phyloP scores from a whole-genome alignment of 495 filamentous ascomycete genomes.

The Penicillium maclennaniae region DNA sequence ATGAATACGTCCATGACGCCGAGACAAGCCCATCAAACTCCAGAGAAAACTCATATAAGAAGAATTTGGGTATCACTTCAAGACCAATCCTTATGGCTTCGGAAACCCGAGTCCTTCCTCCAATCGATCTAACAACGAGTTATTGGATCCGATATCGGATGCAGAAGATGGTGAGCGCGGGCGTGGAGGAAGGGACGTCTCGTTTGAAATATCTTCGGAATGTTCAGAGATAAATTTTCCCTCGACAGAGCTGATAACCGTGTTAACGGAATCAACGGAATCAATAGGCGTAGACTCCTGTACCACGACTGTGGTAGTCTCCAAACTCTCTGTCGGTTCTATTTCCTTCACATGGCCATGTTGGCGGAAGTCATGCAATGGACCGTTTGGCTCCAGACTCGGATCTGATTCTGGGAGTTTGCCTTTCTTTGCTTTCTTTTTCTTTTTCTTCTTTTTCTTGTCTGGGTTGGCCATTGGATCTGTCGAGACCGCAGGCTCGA shows the following conservation, averaged over 20 bases:
- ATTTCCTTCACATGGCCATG: not conserved
- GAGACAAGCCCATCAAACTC: not conserved
- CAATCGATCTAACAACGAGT: conserved; percentile 15
- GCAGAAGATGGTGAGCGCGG: not conserved
- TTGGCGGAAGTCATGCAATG: not conserved
- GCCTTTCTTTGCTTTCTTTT: not conserved
- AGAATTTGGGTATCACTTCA: not conserved
- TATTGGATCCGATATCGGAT: conserved; percentile 1
- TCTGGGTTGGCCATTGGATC: not conserved
- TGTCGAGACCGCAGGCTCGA: not conserved
- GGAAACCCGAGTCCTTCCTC: conserved; percentile 17
- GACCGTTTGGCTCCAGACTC: not conserved
- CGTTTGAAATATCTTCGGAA: not conserved
- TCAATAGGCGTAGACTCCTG: not conserved
- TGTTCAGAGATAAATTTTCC: not conserved
- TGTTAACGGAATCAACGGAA: not conserved
- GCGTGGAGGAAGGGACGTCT: too few relatives aligned
- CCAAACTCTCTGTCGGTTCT: not conserved
- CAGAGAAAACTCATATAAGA: not conserved
- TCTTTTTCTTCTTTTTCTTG: conserved; percentile 1
- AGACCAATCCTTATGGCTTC: not conserved
- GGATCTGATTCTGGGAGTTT: not conserved
- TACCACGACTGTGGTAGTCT: not conserved
- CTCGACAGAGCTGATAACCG: not conserved
- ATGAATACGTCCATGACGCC: too few relatives aligned